A percentile compares a stretch with the other conserved stretches of the same genome.
Evolutionary conservation across 2,329 filamentous ascomycete genomes (phyloP).

Genomic region (Curvularia hawaiiensis): DNA sequence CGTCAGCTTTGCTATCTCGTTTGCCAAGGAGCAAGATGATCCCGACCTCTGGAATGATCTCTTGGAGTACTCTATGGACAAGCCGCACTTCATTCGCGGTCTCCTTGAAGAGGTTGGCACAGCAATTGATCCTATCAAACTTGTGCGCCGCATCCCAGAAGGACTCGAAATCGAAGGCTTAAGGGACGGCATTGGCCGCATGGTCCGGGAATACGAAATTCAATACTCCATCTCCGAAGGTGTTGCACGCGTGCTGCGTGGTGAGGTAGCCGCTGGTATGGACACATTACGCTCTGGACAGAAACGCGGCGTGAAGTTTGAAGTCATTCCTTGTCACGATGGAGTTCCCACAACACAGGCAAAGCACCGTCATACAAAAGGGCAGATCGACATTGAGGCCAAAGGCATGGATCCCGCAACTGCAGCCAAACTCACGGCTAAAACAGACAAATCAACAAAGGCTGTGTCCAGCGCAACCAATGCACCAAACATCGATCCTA

Average conservation of each 20-base stretch:
- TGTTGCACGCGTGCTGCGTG: slow-evolving; percentile 82
- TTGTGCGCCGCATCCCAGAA: slow-evolving; percentile 89
- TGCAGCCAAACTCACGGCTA: slow-evolving; percentile 27
- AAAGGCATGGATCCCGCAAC: slow-evolving; percentile 36
- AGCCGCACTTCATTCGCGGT: slow-evolving; percentile 90
- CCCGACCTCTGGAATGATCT: slow-evolving; percentile 94
- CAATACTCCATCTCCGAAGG: slow-evolving; percentile 91
- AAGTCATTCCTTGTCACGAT: slow-evolving; percentile 62
- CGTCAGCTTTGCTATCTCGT: slow-evolving; percentile 89
- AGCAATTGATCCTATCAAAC: slow-evolving; percentile 86
- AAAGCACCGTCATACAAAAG: slow-evolving; percentile 20
- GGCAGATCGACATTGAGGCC: slow-evolving; percentile 35
- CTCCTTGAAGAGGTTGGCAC: slow-evolving; percentile 94
- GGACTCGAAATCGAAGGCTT: slow-evolving; percentile 91
- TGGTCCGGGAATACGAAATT: slow-evolving; percentile 95
- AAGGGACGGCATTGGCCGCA: slow-evolving; percentile 82
- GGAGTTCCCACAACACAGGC: slow-evolving; percentile 9
- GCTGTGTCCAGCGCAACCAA: slow-evolving; percentile 27
- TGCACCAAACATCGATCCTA: slow-evolving; percentile 30
- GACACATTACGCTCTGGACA: slow-evolving; percentile 78
- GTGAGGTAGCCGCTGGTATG: slow-evolving; percentile 87
- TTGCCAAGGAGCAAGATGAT: slow-evolving; percentile 92
- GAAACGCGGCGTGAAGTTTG: slow-evolving; percentile 86
- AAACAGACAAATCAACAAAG: slow-evolving; percentile 31
- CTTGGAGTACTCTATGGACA: slow-evolving; percentile 96